Evolutionary conservation across 768 basidiomycete species (phyloP).

Genomic region (Boletus fagicola): DNA sequence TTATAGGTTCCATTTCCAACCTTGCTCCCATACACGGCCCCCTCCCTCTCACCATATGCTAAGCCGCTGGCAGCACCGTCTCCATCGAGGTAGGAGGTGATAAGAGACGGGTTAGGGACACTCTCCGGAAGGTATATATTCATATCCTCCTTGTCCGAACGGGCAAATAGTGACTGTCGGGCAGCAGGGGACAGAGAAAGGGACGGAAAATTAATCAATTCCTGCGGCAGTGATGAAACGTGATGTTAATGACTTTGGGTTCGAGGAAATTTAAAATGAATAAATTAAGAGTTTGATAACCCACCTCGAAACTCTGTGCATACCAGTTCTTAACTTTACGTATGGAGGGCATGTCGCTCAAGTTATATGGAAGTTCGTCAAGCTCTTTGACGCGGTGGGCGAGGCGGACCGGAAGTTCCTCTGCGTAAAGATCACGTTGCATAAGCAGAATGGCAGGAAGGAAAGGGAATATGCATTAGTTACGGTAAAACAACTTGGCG

Average conservation of each 20-base stretch:
- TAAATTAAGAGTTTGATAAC: not conserved
- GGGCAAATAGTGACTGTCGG: constrained; percentile 13
- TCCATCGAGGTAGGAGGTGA: constrained; percentile 30
- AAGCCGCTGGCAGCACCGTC: constrained; percentile 13
- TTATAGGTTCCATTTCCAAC: constrained; percentile 12
- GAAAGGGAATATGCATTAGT: not conserved
- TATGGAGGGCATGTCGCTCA: constrained; percentile 20
- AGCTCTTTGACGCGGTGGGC: constrained; percentile 20
- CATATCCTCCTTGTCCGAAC: constrained; percentile 11
- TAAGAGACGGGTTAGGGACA: constrained; percentile 15
- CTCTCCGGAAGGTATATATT: constrained; percentile 18
- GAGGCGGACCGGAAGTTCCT: constrained; percentile 18
- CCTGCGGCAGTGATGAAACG: constrained; percentile 4
- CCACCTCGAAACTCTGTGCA: constrained; percentile 19
- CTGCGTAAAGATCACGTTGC: not conserved
- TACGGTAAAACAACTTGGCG: too few species aligned
- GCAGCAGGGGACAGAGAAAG: constrained; percentile 15
- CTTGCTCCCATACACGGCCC: constrained; percentile 10
- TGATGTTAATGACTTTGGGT: not conserved
- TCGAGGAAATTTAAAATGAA: not conserved
- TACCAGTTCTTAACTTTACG: constrained; percentile 22
- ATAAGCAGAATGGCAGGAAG: not conserved
- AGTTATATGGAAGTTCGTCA: constrained; percentile 16
- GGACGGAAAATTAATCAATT: constrained; percentile 11
- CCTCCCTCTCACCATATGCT: constrained; percentile 18